A percentile compares a stretch with the other conserved stretches of the same genome.
phyloP scores from a whole-genome alignment of 2,329 filamentous ascomycete species.

The Polytolypa hystricis region DNA sequence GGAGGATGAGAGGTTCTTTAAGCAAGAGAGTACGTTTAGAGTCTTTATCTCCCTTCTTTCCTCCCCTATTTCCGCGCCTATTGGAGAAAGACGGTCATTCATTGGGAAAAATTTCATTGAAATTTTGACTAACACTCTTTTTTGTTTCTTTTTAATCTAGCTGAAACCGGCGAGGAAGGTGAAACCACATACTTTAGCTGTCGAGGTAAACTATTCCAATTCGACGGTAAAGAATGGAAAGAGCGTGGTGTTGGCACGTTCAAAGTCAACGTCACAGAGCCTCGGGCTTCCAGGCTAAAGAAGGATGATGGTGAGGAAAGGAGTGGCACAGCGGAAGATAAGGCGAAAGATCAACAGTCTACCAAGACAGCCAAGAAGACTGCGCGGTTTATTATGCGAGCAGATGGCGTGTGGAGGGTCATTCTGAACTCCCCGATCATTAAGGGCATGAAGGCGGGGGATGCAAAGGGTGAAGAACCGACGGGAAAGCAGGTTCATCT shows the following conservation, averaged over 20 bases:
- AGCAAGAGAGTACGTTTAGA: slow-evolving; percentile 53
- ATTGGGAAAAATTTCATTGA: too few relatives aligned
- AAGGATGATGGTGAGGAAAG: slow-evolving; percentile 37
- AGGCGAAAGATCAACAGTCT: slow-evolving; percentile 3
- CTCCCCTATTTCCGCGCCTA: not conserved
- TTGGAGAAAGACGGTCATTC: too few relatives aligned
- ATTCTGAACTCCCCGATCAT: slow-evolving; percentile 76
- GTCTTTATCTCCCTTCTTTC: not conserved
- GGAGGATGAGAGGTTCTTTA: slow-evolving; percentile 38
- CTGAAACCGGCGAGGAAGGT: slow-evolving; percentile 78
- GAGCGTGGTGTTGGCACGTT: slow-evolving; percentile 76
- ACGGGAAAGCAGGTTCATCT: slow-evolving; percentile 61
- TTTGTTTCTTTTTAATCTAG: too few relatives aligned
- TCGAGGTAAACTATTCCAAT: slow-evolving; percentile 75
- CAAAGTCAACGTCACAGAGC: slow-evolving; percentile 65
- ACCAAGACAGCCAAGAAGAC: slow-evolving; percentile 23
- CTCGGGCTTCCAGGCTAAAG: slow-evolving; percentile 46
- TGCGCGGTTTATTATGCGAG: slow-evolving; percentile 75
- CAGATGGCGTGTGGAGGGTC: slow-evolving; percentile 77
- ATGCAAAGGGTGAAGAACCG: slow-evolving; percentile 50
- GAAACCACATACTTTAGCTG: slow-evolving; percentile 65
- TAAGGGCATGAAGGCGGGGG: slow-evolving; percentile 67
- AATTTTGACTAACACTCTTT: slow-evolving; percentile 13
- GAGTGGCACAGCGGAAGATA: slow-evolving; percentile 23
- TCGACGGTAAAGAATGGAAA: slow-evolving; percentile 70